Percentiles rank a stretch among this genome's conserved stretches.
These are phyloP conservation scores for Crassisporium funariophilum DNA, from an alignment of 768 basidiomycete species.

Conservation along the genomic window DNA sequence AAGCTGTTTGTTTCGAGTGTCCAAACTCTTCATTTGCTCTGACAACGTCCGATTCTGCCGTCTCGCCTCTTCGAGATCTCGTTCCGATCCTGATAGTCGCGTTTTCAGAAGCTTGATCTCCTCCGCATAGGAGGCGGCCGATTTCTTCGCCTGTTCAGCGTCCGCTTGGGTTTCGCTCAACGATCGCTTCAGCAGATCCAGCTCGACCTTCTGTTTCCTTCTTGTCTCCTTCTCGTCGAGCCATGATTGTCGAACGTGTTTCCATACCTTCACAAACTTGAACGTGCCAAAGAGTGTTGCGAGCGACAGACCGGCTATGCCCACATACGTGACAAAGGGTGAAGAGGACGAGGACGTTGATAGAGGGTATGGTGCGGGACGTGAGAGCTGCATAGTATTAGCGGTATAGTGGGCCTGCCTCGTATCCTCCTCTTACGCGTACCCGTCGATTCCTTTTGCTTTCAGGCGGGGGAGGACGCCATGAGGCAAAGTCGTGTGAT, in stretches of 20 bases:
- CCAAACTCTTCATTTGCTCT: conserved; percentile 18
- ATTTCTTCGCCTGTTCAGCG: conserved; percentile 21
- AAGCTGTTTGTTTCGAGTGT: conserved; percentile 19
- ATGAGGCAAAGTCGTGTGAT: conserved; percentile 40
- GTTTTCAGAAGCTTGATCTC: conserved; percentile 17
- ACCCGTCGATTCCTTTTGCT: conserved; percentile 17
- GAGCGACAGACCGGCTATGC: conserved; percentile 31
- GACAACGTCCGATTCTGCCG: conserved; percentile 20
- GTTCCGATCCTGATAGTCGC: conserved; percentile 18
- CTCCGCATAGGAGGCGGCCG: conserved; percentile 14
- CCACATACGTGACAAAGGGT: conserved; percentile 23
- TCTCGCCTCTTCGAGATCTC: conserved; percentile 19
- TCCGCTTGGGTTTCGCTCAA: conserved; percentile 22
- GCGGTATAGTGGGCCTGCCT: conserved; percentile 12
- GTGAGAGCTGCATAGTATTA: conserved; percentile 15
- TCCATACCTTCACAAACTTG: conserved; percentile 24
- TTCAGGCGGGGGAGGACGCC: conserved; percentile 17
- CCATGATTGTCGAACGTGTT: conserved; percentile 18
- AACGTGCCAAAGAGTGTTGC: conserved; percentile 30
- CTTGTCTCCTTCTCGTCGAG: neutral
- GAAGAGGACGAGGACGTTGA: conserved; percentile 12
- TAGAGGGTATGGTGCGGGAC: conserved; percentile 1
- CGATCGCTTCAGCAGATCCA: conserved; percentile 15
- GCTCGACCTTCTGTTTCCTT: conserved; percentile 8
- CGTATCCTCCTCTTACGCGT: conserved; percentile 12